Conservation (phyloP, 208 protist genomes). For the Wallacemonas sp. region DNA sequence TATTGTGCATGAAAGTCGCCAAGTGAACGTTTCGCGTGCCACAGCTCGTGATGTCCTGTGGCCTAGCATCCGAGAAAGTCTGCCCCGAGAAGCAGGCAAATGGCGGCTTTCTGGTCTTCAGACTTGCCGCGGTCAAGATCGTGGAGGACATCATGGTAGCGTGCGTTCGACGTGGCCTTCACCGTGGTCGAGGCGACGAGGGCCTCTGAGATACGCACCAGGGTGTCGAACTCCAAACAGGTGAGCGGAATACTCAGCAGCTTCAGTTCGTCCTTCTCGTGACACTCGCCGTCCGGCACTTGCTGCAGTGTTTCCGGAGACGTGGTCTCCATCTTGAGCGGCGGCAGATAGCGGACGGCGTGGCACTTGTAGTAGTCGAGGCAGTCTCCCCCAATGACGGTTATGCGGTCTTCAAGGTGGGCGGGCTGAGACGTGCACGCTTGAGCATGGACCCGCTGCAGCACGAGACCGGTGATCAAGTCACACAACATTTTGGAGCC, state of each 20-base stretch:
- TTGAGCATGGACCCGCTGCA: background rate
- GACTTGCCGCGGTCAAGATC: slow-evolving; percentile 34
- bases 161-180: background rate
- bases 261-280: background rate
- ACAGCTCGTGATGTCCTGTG: no score
- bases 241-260: slow-evolving; percentile 36
- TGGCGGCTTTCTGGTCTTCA: slow-evolving; percentile 36
- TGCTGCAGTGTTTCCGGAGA: no score
- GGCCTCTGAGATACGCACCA: slow-evolving; percentile 44
- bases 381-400: background rate
- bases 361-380: slow-evolving; percentile 1
- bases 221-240: slow-evolving; percentile 33
- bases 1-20: no score
- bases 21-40: no score
- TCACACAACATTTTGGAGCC: slow-evolving; percentile 55
- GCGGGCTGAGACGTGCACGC: background rate
- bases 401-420: background rate
- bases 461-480: slow-evolving; percentile 50
- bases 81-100: slow-evolving; percentile 46
- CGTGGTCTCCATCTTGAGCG: background rate
- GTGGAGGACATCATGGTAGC: slow-evolving; percentile 27
- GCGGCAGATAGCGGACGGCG: background rate
- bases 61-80: slow-evolving; percentile 47
- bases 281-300: no score
- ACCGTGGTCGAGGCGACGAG: slow-evolving; percentile 39